phyloP scores from a whole-genome alignment of 78 protist species.

The Creolimax fragrantissima region DNA sequence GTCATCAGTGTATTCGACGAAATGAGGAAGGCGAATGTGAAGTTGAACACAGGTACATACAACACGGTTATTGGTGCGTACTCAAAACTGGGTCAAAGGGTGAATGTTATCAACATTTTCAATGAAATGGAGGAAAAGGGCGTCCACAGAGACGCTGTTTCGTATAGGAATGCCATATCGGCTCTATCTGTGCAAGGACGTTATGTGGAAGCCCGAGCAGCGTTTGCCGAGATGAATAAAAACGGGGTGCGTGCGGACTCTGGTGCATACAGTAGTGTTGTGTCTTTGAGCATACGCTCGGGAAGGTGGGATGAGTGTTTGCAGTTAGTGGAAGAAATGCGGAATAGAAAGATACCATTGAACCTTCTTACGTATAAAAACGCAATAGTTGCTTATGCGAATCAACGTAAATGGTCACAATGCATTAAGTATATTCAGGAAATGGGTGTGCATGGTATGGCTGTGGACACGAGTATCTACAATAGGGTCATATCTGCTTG shows the following conservation, averaged over 20 bases:
- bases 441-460: not conserved
- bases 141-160: not conserved
- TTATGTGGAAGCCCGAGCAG: not conserved
- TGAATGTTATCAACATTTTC: not conserved
- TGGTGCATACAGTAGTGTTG: not conserved
- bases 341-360: no score
- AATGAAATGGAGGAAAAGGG: not conserved
- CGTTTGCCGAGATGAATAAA: not conserved
- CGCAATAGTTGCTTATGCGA: not conserved
- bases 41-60: not conserved
- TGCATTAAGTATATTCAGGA: not conserved
- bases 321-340: no score
- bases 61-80: not conserved
- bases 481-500: not conserved
- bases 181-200: not conserved
- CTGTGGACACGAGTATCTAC: not conserved
- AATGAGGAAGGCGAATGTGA: not conserved
- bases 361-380: no score
- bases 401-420: not conserved
- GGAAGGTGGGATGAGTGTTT: no score
- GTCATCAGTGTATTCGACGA: not conserved
- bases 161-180: not conserved
- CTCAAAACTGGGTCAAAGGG: not conserved
- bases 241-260: not conserved
- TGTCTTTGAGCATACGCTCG: no score